Conservation (phyloP, 2,329 filamentous ascomycete genomes). For the Epichloe scottii region DNA sequence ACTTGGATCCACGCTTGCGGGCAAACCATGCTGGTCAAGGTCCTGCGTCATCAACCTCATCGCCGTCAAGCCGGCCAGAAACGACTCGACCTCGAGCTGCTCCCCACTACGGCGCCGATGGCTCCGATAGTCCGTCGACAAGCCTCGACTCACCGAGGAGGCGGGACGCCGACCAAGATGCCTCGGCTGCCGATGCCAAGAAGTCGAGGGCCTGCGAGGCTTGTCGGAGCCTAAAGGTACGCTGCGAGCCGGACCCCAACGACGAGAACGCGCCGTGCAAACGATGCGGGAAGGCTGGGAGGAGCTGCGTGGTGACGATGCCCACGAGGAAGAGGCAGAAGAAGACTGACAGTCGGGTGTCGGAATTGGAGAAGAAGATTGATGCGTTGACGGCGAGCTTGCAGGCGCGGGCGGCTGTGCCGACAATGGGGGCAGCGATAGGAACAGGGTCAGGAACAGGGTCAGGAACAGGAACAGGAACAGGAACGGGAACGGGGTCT, state of each 20-base stretch:
- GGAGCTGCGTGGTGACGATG: slow-evolving; percentile 64
- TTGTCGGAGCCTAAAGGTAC: slow-evolving; percentile 66
- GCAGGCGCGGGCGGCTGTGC: slow-evolving; percentile 36
- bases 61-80: slow-evolving; percentile 7
- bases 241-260: slow-evolving; percentile 63
- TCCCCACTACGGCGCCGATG: slow-evolving; percentile 11
- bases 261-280: slow-evolving; percentile 53
- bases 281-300: slow-evolving; percentile 69
- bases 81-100: not conserved
- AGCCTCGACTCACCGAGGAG: not conserved
- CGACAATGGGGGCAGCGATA: not conserved
- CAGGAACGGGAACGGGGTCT: no score
- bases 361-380: slow-evolving; percentile 86
- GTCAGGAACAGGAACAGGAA: no score
- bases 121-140: slow-evolving; percentile 5
- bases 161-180: slow-evolving; percentile 6
- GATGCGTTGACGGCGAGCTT: slow-evolving; percentile 75
- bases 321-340: slow-evolving; percentile 71
- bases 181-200: slow-evolving; percentile 39
- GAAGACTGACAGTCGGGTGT: slow-evolving; percentile 80
- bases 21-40: slow-evolving; percentile 13
- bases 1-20: slow-evolving; percentile 21
- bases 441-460: no score
- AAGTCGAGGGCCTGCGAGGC: slow-evolving; percentile 63
- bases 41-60: slow-evolving; percentile 9